A percentile compares a stretch with the other conserved stretches of the same genome.
Conservation (phyloP, 768 basidiomycete species). For the Rhizopogon sp. region DNA sequence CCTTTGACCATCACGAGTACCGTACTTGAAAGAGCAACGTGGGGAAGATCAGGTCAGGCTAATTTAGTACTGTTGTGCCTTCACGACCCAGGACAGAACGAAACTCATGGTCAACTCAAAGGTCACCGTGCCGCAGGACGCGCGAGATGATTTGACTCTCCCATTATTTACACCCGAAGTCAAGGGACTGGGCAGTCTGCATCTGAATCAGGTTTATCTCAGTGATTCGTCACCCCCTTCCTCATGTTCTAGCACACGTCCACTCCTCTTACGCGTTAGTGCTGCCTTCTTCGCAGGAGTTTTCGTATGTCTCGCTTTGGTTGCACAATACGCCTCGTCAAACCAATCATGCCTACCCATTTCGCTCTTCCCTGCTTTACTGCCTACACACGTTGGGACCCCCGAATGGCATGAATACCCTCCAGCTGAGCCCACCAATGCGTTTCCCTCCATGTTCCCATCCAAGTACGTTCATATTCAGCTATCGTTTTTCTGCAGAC, state of each 20-base stretch:
- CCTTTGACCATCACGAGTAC: no score
- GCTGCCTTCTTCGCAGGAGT: constrained; percentile 10
- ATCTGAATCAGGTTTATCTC: neutral
- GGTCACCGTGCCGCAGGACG: neutral
- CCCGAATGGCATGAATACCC: constrained; percentile 64
- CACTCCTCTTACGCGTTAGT: constrained; percentile 1
- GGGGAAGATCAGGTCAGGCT: no score
- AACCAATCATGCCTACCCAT: neutral
- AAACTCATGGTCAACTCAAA: no score
- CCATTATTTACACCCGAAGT: neutral
- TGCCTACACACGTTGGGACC: constrained; percentile 46
- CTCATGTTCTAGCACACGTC: neutral
- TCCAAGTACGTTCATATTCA: constrained; percentile 26
- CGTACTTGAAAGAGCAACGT: no score
- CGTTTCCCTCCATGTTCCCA: constrained; percentile 63
- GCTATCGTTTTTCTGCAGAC: neutral
- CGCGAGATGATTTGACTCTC: neutral
- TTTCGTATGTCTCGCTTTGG: constrained; percentile 5
- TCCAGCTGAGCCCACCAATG: constrained; percentile 64
- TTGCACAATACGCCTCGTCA: constrained; percentile 4
- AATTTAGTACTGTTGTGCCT: no score
- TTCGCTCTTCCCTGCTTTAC: neutral
- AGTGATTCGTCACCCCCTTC: neutral
- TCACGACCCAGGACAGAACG: no score
- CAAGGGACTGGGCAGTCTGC: neutral